Base-by-base conservation (phyloP, 2,329 filamentous ascomycete genomes). In the Talaromyces sp. region DNA sequence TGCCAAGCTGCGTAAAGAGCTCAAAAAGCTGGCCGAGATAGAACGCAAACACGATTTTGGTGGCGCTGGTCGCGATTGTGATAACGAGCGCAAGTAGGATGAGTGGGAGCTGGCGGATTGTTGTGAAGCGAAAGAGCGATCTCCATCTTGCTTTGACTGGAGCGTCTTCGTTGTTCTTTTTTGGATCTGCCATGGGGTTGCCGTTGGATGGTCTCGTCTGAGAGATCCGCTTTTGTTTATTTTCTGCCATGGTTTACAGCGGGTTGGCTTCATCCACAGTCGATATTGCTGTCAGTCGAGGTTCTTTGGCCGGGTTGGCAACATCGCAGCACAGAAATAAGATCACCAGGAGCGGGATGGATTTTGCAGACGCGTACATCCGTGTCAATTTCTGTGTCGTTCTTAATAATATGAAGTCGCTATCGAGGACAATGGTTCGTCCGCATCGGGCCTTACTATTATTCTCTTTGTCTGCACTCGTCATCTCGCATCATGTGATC, bases 11-110 rank as follows among this genome's bases (percentile, higher is more conserved):
- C 0, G 89, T 83, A 62, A 96, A 88, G 4, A 85, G 76, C 33
- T 89, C 83, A 70, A 96, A 96, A 7, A 96, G 81, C 56, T 83
- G 83, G 12, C 93, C 93, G 1, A 93, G 84, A 1, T 96, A 73
- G 31, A 92, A 79, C 3, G 91, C 85, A 30, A 90, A 82, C 1
- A 82, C 76, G 0, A 91, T 89, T 59, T 86, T 84, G 12, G 88
- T 78, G 0, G 84, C 81, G 1, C 89, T 90, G 8, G 86, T 82
- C 1, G 85, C 67, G 4, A 86, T 71, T 0, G 90, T 84, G 1
- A 85, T 77, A 3, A 83, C 10, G 0, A 89, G 56, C 0, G 87
- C 89, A 1, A 80, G 68, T 10, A 79, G 54, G 0, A 94, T 73
- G 4, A 84, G 71, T 0, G 78, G 75, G 0, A 83, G 65, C 69